Conservation (phyloP, 2,329 filamentous ascomycete genomes). For the Aspergillus quadricinctus region DNA sequence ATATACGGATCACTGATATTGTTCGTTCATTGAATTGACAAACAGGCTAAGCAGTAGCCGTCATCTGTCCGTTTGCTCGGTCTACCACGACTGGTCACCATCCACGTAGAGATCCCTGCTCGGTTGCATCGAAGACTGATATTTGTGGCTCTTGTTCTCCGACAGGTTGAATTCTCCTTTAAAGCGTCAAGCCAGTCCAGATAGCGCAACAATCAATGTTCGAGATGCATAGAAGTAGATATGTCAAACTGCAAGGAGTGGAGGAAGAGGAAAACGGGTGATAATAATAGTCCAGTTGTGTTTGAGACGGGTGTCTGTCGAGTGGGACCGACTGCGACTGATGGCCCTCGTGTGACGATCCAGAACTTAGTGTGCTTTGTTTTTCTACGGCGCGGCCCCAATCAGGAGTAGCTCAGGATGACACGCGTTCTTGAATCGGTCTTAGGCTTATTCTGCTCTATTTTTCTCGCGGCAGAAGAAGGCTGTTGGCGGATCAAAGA, state of each 20-base stretch:
- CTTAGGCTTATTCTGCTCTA: not conserved
- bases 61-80: not conserved
- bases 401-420: slow-evolving; percentile 1
- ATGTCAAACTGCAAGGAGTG: not conserved
- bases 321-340: not conserved
- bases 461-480: not conserved
- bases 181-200: too few species aligned
- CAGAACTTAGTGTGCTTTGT: not conserved
- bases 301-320: not conserved
- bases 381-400: not conserved
- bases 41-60: not conserved
- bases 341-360: not conserved
- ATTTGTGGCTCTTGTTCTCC: not conserved
- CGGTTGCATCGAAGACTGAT: not conserved
- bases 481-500: not conserved
- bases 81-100: not conserved
- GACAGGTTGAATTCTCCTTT: too few species aligned
- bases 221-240: slow-evolving; percentile 4
- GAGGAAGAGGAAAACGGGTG: not conserved
- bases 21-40: slow-evolving; percentile 10
- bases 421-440: slow-evolving; percentile 3
- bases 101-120: not conserved
- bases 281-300: not conserved
- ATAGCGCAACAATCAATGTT: slow-evolving; percentile 2
- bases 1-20: not conserved